Conservation (phyloP, 352 stramenopile genomes). For the Phytophthora citrophthora region DNA sequence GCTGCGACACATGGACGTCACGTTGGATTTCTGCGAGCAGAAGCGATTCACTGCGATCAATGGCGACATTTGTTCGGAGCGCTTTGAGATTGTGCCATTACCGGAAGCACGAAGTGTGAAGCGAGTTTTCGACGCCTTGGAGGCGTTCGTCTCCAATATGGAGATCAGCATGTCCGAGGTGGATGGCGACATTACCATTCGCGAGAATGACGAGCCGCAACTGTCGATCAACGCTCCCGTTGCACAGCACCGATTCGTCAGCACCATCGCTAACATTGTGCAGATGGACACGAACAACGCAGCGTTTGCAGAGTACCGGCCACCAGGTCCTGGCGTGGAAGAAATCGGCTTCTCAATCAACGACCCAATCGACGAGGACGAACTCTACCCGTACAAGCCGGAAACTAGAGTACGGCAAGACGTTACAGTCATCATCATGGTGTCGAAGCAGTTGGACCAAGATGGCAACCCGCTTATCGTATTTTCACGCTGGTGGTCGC, state of each 20-base stretch:
- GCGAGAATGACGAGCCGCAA: constrained; percentile 41
- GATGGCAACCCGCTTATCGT: constrained; percentile 32
- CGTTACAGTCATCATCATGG: constrained; percentile 37
- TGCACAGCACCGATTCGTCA: constrained; percentile 40
- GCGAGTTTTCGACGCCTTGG: constrained; percentile 42
- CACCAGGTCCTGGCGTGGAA: constrained; percentile 8
- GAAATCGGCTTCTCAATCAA: constrained; percentile 42
- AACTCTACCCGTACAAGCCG: constrained; percentile 53
- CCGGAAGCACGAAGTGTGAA: constrained; percentile 25
- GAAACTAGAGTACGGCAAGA: constrained; percentile 35
- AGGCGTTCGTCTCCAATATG: constrained; percentile 42
- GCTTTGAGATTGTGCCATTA: constrained; percentile 47
- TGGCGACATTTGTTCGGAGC: constrained; percentile 45
- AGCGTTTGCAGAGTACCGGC: constrained; percentile 33
- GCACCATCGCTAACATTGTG: constrained; percentile 21
- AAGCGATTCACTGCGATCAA: constrained; percentile 46
- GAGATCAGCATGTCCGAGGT: constrained; percentile 51
- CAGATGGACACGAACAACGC: constrained; percentile 52
- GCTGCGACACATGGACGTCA: constrained; percentile 37
- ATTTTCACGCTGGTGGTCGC: constrained; percentile 37
- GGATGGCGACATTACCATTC: constrained; percentile 46
- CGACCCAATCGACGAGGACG: constrained; percentile 54
- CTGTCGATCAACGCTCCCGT: constrained; percentile 12
- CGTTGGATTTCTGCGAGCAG: constrained; percentile 42
- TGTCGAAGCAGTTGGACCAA: constrained; percentile 16